Percentiles rank a stretch among this genome's conserved stretches.
Conservation (phyloP, 805 yeast genomes). For the Candida andamanensis region DNA sequence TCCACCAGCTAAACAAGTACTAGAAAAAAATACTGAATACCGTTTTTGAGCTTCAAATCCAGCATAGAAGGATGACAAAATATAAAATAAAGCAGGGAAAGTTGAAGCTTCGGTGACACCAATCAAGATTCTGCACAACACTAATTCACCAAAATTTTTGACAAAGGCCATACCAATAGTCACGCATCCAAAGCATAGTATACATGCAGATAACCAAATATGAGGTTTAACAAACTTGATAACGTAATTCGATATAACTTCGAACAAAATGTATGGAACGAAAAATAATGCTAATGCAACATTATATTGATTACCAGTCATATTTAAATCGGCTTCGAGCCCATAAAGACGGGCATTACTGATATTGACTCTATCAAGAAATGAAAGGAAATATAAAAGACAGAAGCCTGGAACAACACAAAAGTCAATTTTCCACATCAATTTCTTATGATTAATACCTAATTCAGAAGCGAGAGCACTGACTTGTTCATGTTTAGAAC, state of each 20-base stretch:
- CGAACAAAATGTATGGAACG: slow-evolving; percentile 63
- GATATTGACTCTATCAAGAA: slow-evolving; percentile 77
- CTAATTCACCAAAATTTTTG: slow-evolving; percentile 51
- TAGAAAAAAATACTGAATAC: slow-evolving; percentile 63
- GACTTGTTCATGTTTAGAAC: slow-evolving; percentile 5
- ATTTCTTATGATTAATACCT: slow-evolving; percentile 48
- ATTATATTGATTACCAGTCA: slow-evolving; percentile 57
- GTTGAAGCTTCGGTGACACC: slow-evolving; percentile 69
- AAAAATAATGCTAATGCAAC: slow-evolving; percentile 65
- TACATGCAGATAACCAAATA: slow-evolving; percentile 55
- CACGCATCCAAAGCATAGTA: slow-evolving; percentile 58
- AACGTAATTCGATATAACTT: slow-evolving; percentile 58
- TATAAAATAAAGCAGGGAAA: slow-evolving; percentile 71
- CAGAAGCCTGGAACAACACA: slow-evolving; percentile 77
- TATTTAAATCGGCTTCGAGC: slow-evolving; percentile 47
- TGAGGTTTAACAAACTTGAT: slow-evolving; percentile 60
- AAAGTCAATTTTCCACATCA: slow-evolving; percentile 62
- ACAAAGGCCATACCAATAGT: slow-evolving; percentile 65
- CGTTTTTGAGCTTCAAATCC: slow-evolving; percentile 64
- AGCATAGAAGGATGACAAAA: slow-evolving; percentile 61
- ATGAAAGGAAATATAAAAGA: slow-evolving; percentile 67
- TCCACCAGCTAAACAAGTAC: slow-evolving; percentile 74
- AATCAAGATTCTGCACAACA: slow-evolving; percentile 58
- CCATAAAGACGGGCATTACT: slow-evolving; percentile 78
- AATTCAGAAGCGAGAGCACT: slow-evolving; percentile 11